Conservation (phyloP, 441 rosid species). For the Geranium incanum region DNA sequence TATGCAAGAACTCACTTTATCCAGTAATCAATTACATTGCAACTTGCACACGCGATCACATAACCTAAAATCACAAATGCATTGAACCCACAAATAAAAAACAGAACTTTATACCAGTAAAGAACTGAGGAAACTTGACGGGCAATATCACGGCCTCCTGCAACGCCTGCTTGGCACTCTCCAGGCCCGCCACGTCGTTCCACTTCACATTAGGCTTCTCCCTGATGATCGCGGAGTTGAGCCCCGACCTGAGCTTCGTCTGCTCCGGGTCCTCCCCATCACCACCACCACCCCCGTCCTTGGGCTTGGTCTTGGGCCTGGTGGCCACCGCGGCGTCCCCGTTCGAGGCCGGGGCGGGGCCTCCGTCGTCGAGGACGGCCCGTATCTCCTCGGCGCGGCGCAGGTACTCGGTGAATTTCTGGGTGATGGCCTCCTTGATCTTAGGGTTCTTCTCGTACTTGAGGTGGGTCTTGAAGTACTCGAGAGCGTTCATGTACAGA, state of each 20-base stretch:
- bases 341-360: slow-evolving; percentile 69
- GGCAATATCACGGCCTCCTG: slow-evolving; percentile 95
- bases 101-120: slow-evolving; percentile 44
- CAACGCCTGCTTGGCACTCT: slow-evolving; percentile 75
- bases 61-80: not conserved
- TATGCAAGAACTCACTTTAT: not conserved
- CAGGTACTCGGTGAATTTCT: slow-evolving; percentile 93
- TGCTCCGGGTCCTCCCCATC: slow-evolving; percentile 81
- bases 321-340: slow-evolving; percentile 93
- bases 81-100: slow-evolving; percentile 1
- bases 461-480: slow-evolving; percentile 94
- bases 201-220: slow-evolving; percentile 79
- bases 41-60: not conserved
- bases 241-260: slow-evolving; percentile 67
- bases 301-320: slow-evolving; percentile 68
- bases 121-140: slow-evolving; percentile 84
- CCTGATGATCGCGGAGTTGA: slow-evolving; percentile 74
- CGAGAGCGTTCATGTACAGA: slow-evolving; percentile 51
- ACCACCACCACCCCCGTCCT: slow-evolving; percentile 39
- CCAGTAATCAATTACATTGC: not conserved
- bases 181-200: slow-evolving; percentile 70
- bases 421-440: slow-evolving; percentile 81
- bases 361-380: slow-evolving; percentile 85
- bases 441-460: slow-evolving; percentile 97
- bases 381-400: slow-evolving; percentile 99